Base-by-base conservation (phyloP, 2,329 filamentous ascomycete genomes). In the Epichloe scottii region DNA sequence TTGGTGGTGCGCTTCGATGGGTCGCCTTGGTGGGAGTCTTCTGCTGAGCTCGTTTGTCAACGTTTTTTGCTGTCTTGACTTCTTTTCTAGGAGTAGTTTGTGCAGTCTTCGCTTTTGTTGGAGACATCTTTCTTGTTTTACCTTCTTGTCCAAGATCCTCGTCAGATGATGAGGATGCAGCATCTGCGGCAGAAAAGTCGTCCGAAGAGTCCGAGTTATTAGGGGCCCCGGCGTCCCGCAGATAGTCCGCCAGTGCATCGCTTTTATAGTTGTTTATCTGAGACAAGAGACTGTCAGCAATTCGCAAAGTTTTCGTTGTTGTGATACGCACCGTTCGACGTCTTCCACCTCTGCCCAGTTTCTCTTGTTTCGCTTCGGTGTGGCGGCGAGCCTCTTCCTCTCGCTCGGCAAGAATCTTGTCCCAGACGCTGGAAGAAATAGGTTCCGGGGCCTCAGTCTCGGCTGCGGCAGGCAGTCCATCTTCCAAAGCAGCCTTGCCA, bases 301-400 rank as follows among this genome's bases (percentile, higher is more conserved):
- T 15, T 10, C 33, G 14, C 45, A 43, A 6, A 15, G 23, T 11
- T 17, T 8, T 23, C 12, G 7, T 26, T 14, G 23, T 21, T 10
- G 21, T 10, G 8, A 17, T 21, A 57, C 67, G 56, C 55, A 69
- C 68, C 48, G 57, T 61, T 54, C 85, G 79, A 56, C 82, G 82
- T 57, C 93, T 79, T 56, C 88, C 87, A 39, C 93, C 93, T 53
- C 93, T 81, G 11, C 93, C 93, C 46, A 96, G 79, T n/a, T 79
- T 79, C 63, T 94, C 81, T 46, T 82, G 76, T 53, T 82, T 81
- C 15, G 63, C 74, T 35, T 82, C 82, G 7, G 82, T 81, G 59
- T 89, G 82, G 51, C 81, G 80, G n/a, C 79, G 77, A 3, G 89
- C 90, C 50, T 85, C 81, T 41, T 79, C 81, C 65, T 95, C 88